Evolutionary conservation across 306 rosid genomes (phyloP).

Genomic region (Quercus parvula): DNA sequence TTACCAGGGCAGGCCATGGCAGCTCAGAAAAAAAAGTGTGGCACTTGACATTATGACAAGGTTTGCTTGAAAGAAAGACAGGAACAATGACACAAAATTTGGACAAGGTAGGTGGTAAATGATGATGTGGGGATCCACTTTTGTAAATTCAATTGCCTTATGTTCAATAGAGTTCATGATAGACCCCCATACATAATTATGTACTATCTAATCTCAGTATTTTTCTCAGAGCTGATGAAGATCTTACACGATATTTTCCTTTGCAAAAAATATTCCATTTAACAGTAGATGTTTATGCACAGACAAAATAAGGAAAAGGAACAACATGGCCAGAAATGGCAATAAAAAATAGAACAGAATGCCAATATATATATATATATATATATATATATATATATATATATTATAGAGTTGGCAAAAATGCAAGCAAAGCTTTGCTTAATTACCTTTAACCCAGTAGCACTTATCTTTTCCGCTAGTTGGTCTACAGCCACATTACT

Average conservation of each 20-base stretch:
- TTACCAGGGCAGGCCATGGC: not conserved
- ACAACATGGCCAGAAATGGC: not conserved
- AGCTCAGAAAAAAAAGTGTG: too few species aligned
- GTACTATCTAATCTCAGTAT: not conserved
- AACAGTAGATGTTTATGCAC: not conserved
- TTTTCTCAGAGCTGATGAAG: not conserved
- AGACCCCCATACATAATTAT: not conserved
- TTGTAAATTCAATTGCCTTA: not conserved
- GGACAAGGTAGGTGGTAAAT: not conserved
- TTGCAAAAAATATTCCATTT: not conserved
- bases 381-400: not conserved
- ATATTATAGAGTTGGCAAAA: not conserved
- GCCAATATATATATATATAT: not conserved
- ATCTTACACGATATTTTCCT: not conserved
- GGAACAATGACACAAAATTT: not conserved
- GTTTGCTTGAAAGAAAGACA: not conserved
- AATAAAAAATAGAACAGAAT: not conserved
- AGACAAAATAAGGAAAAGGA: not conserved
- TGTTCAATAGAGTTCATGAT: not conserved
- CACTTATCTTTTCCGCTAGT: conserved; percentile 97
- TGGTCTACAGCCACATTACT: conserved; percentile 98
- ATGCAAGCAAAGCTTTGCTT: not conserved
- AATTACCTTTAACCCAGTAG: conserved; percentile 96
- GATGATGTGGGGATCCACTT: not conserved
- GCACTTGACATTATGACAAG: too few species aligned